Evolutionary conservation across 306 rosid genomes (phyloP).

Genomic region (Vigna trinervia): DNA sequence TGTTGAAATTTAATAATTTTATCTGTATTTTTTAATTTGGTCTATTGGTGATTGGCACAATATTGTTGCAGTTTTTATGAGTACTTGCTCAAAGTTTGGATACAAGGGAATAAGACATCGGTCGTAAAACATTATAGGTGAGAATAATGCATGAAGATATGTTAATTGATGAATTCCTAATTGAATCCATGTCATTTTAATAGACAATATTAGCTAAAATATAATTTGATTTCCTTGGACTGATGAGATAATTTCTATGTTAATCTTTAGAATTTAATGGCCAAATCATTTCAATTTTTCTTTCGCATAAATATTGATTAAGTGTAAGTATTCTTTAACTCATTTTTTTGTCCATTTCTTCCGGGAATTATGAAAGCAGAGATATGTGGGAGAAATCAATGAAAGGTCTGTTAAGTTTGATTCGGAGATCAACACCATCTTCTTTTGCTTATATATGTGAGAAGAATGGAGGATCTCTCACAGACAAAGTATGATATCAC

Average conservation of each 20-base stretch:
- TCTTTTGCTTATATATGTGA: slow-evolving; percentile 94
- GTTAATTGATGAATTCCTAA: slow-evolving; percentile 31
- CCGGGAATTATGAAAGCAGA: slow-evolving; percentile 61
- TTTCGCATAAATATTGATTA: slow-evolving; percentile 35
- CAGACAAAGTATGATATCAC: slow-evolving; percentile 70
- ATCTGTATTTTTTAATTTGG: slow-evolving; percentile 27
- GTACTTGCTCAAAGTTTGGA: slow-evolving; percentile 97
- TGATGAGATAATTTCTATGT: slow-evolving; percentile 16
- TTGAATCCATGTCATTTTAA: slow-evolving; percentile 31
- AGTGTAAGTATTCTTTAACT: slow-evolving; percentile 17
- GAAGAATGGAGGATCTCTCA: slow-evolving; percentile 82
- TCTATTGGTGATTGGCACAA: slow-evolving; percentile 43
- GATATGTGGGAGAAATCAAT: slow-evolving; percentile 99
- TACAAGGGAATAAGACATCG: slow-evolving; percentile 87
- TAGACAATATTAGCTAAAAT: slow-evolving; percentile 24
- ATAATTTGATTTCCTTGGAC: slow-evolving; percentile 33
- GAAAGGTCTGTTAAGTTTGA: slow-evolving; percentile 80
- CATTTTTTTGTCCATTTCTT: slow-evolving; percentile 17
- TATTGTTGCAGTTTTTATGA: slow-evolving; percentile 88
- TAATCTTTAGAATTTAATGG: slow-evolving; percentile 1
- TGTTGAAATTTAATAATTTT: slow-evolving; percentile 31
- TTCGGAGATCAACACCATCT: slow-evolving; percentile 86
- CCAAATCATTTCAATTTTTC: neutral
- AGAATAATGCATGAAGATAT: slow-evolving; percentile 44
- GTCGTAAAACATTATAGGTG: slow-evolving; percentile 86